Evolutionary conservation across 2,329 filamentous ascomycete species (phyloP), one percentile per base, ranked within the genome.

Genomic region (Monosporascus sp.): DNA sequence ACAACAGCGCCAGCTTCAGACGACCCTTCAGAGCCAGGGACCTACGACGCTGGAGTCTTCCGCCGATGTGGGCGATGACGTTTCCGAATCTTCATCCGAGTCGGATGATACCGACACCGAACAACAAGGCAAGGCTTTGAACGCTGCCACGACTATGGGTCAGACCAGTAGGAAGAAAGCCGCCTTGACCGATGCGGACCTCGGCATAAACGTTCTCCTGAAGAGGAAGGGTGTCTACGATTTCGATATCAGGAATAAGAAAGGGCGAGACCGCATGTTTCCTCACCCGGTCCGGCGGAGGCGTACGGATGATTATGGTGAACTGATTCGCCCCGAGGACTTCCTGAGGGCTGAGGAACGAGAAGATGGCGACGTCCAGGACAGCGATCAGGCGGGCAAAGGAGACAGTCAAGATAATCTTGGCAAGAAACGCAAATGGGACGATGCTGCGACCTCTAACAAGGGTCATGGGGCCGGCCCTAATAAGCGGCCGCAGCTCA

Each of bases 351-450:
- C 92, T 0, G 94, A 99, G 67, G 94, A 97, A 71, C 86, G 91
- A 53, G 91, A 96, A 54, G 81, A 84, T 26, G 78, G 83, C 18
- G 87, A 89, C 41, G 83, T 82, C 14, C 82, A 86, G 50, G 84
- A 86, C 48, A 74, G 82, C 53, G 77, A 74, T 20, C 76, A 79
- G 37, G 64, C 72, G 17, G 76, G 75, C 15, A 78, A 79, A 54
- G 71, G 70, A 14, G 76, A 78, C 28, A 72, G 73, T 35, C 78
- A 87, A 58, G 82, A 83, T 50, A 82, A 81, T 46, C 79, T 96
- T 20, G 94, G 93, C 18, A 92, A 93, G 74, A 99, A 99, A 73
- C 84, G 94, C 56, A 95, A 91, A 70, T 97, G 93, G 91, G 89
- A 93, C 60, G 91, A 95, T 35, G 53, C 55, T 55, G 74, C 82